Conservation (phyloP, 1,284 basidiomycete genomes). For the Trametes polyzona region DNA sequence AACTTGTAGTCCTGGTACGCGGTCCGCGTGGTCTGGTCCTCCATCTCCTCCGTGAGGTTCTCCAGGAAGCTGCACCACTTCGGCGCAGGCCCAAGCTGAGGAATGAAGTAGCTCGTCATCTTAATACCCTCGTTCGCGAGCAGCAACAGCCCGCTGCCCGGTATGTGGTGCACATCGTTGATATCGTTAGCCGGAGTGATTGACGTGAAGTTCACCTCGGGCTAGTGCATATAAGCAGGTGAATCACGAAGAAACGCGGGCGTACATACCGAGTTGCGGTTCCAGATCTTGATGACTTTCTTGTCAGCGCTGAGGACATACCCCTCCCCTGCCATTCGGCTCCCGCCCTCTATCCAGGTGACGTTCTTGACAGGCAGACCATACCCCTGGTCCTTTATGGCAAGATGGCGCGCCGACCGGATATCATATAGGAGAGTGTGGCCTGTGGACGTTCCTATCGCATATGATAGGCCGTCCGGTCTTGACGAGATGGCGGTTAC, state of each 20-base stretch:
- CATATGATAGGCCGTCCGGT: constrained; percentile 90
- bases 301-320: constrained; percentile 89
- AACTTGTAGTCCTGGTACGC: constrained; percentile 99
- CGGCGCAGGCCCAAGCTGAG: constrained; percentile 95
- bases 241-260: constrained; percentile 1
- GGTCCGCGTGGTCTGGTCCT: constrained; percentile 78
- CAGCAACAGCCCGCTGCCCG: constrained; percentile 84
- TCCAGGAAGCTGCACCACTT: constrained; percentile 98
- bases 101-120: constrained; percentile 92
- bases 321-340: constrained; percentile 83
- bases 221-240: constrained; percentile 46
- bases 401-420: constrained; percentile 82
- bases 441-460: constrained; percentile 93
- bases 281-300: constrained; percentile 97
- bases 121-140: constrained; percentile 93
- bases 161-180: constrained; percentile 88
- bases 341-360: constrained; percentile 88
- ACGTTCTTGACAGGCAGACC: constrained; percentile 90
- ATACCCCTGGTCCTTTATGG: constrained; percentile 96
- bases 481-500: constrained; percentile 87
- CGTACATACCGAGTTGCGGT: constrained; percentile 73
- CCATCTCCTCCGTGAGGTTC: constrained; percentile 97
- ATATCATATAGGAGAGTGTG: constrained; percentile 96
- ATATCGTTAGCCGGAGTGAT: constrained; percentile 90
- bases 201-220: constrained; percentile 88